A percentile compares a stretch with the other conserved stretches of the same genome.
These are phyloP conservation scores for Monosporozyma aerobia DNA, from an alignment of 805 yeast genomes.

Conservation along the genomic window DNA sequence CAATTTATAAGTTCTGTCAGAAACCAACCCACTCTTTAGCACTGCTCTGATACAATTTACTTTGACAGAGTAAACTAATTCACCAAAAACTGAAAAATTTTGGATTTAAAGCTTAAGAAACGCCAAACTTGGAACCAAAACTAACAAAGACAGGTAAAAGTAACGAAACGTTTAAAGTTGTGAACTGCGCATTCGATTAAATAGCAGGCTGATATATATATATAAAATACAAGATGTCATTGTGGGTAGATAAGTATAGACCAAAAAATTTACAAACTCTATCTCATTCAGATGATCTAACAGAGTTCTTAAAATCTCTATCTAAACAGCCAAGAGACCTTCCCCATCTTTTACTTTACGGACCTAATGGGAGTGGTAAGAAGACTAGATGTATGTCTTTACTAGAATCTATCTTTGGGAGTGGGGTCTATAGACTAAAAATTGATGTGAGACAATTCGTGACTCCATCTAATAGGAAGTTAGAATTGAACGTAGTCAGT, in stretches of 20 bases:
- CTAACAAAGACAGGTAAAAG: not conserved
- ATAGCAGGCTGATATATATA: not conserved
- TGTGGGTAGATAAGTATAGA: slow-evolving; percentile 94
- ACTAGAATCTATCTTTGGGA: slow-evolving; percentile 70
- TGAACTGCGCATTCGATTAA: not conserved
- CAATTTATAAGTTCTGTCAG: too few relatives aligned
- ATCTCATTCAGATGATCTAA: slow-evolving; percentile 57
- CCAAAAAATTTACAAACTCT: slow-evolving; percentile 60
- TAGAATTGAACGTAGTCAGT: slow-evolving; percentile 89
- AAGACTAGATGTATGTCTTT: slow-evolving; percentile 85
- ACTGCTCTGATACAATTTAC: not conserved
- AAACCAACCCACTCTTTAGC: not conserved
- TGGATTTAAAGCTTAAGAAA: not conserved
- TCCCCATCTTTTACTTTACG: slow-evolving; percentile 87
- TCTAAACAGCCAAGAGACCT: slow-evolving; percentile 45
- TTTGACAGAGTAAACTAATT: not conserved
- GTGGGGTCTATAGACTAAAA: slow-evolving; percentile 72
- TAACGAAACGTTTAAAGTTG: not conserved
- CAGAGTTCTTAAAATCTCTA: slow-evolving; percentile 51
- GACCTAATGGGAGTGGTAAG: slow-evolving; percentile 96
- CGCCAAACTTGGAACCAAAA: not conserved
- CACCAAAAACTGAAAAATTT: not conserved
- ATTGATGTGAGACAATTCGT: slow-evolving; percentile 83
- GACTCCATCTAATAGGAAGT: slow-evolving; percentile 62
- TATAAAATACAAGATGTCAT: slow-evolving; percentile 46